Evolutionary conservation across 2,329 filamentous ascomycete genomes (phyloP).

Genomic region (Ascochyta rabiei): DNA sequence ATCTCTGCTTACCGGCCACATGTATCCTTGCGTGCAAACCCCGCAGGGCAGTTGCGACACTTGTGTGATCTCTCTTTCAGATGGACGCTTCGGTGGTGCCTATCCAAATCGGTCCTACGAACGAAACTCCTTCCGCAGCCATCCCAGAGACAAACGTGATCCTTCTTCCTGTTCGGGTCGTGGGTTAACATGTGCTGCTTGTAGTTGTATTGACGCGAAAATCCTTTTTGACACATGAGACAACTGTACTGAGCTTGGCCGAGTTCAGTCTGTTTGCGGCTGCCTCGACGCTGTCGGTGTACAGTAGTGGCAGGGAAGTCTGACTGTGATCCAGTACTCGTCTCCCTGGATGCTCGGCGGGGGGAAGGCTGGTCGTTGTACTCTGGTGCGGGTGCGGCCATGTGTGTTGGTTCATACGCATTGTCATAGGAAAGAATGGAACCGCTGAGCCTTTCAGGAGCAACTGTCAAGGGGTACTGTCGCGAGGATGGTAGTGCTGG

Average conservation of each 20-base stretch:
- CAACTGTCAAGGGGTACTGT: constrained; percentile 39
- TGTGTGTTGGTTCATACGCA: constrained; percentile 27
- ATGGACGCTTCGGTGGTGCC: constrained; percentile 69
- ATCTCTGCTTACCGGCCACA: constrained; percentile 69
- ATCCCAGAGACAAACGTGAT: constrained; percentile 68
- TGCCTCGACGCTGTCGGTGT: constrained; percentile 16
- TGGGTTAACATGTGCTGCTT: constrained; percentile 87
- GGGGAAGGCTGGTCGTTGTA: constrained; percentile 20
- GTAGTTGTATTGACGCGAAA: constrained; percentile 84
- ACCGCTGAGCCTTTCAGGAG: constrained; percentile 37
- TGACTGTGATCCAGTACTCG: constrained; percentile 19
- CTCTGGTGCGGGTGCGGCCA: constrained; percentile 17
- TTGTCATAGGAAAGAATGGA: constrained; percentile 33
- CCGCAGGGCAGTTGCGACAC: constrained; percentile 72
- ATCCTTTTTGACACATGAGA: constrained; percentile 73
- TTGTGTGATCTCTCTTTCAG: constrained; percentile 72
- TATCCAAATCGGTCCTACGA: constrained; percentile 76
- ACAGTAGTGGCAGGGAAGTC: constrained; percentile 6
- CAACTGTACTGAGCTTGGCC: constrained; percentile 63
- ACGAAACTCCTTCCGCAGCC: constrained; percentile 79
- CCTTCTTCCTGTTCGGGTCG: constrained; percentile 73
- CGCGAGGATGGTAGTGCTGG: constrained; percentile 18
- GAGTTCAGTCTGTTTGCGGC: constrained; percentile 26
- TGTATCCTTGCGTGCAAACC: constrained; percentile 82
- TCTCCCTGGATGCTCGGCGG: constrained; percentile 20